Evolutionary conservation across 2,329 filamentous ascomycete species (phyloP), one percentile per base, ranked within the genome.

Genomic region (Metarhizium guizhouense): DNA sequence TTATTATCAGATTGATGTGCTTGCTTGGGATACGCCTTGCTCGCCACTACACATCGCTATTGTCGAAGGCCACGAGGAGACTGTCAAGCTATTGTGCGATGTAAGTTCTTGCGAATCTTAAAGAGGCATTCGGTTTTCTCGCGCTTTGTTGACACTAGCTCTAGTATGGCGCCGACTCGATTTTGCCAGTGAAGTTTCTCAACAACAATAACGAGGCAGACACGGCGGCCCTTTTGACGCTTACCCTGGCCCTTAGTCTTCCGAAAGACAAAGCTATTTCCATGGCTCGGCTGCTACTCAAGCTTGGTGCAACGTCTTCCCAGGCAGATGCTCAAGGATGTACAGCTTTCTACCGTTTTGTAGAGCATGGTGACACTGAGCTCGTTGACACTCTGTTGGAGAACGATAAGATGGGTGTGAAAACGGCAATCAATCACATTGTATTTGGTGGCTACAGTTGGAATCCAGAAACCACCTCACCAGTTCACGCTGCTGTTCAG

Each of bases 31-130:
- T 62, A 80, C 78, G 5, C 83, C 85, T 4, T 82, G 84, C 56
- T 87, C 86, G 13, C 83, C 90, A 1, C 76, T 95, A 5, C 90
- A 95, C 67, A 77, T 91, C 32, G 90, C 90, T 7, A 90, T 95
- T 58, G 68, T 88, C 1, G 81, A 83, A 57, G 89, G 88, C 0
- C 85, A 93, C 60, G 74, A 80, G 30, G 79, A 86, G 4, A 80
- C 84, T 11, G 87, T 93, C 14, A 81, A 85, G 56, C 69, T 83
- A 29, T 79, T 95, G 6, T 86, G 88, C 53, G 76, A 84, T 48
- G 79, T 79, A 65, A 66, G 70, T 63, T 18, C 7, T 20, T 57
- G 36, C 53, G 36, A 16, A 29, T 8, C 6, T 20, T 6, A 18
- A n/a, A 45, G 18, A 20, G 6, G 13, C 29, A 4, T 14, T 14